These are phyloP conservation scores for Saccharomyces hybrid DNA, from an alignment of 1,139 yeast genomes.

Conservation along the genomic window DNA sequence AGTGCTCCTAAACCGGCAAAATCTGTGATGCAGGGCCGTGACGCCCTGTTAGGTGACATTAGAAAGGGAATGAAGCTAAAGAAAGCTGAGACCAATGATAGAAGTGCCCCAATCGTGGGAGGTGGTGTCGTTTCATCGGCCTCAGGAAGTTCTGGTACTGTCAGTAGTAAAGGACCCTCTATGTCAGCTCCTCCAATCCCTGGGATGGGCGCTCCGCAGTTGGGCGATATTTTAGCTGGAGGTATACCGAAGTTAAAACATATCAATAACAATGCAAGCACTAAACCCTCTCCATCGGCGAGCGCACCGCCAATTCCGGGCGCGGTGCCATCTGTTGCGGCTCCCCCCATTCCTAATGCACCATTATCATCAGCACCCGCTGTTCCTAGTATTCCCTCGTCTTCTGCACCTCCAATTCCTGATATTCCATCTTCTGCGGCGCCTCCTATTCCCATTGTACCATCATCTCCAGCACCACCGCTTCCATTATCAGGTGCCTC, in stretches of 20 bases:
- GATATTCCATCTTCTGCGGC: constrained; percentile 3
- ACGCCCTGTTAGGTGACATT: constrained; percentile 81
- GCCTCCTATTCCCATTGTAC: constrained; percentile 17
- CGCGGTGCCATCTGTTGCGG: constrained; percentile 19
- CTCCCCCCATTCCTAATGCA: constrained; percentile 10
- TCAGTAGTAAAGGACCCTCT: constrained; percentile 13
- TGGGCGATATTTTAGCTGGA: constrained; percentile 78
- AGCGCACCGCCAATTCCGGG: background rate
- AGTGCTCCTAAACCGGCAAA: constrained; percentile 20
- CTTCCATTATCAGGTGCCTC: constrained; percentile 10
- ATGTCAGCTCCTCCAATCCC: constrained; percentile 26
- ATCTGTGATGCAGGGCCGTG: constrained; percentile 42
- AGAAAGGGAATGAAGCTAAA: constrained; percentile 69
- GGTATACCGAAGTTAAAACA: constrained; percentile 77
- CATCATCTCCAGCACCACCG: constrained; percentile 26
- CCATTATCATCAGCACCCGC: constrained; percentile 10
- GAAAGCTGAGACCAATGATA: constrained; percentile 68
- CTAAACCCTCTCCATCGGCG: constrained; percentile 4
- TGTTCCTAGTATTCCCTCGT: constrained; percentile 8
- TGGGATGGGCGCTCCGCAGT: constrained; percentile 36
- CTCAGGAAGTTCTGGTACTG: constrained; percentile 8
- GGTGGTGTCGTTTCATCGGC: constrained; percentile 14
- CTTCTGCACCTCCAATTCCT: constrained; percentile 17
- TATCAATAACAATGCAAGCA: constrained; percentile 16
- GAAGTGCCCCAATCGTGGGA: constrained; percentile 50